Evolutionary conservation across 2,329 filamentous ascomycete genomes (phyloP).

Genomic region (Apiospora koreana): DNA sequence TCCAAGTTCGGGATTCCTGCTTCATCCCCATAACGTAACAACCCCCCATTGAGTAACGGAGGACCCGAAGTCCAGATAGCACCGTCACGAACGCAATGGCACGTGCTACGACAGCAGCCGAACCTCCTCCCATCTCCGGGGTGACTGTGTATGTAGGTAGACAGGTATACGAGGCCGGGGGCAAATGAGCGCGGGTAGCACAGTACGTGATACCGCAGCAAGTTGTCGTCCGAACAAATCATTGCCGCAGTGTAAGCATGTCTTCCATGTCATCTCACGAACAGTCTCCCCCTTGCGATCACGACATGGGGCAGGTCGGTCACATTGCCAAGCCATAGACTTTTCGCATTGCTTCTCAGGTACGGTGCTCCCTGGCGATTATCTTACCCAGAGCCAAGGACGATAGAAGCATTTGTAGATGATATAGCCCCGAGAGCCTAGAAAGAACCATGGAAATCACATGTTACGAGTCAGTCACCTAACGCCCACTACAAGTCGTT

Average conservation of each 20-base stretch:
- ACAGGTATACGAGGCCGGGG: too few relatives aligned
- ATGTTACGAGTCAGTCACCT: background rate
- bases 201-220: background rate
- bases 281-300: background rate
- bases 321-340: background rate
- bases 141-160: background rate
- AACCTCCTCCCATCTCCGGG: background rate
- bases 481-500: background rate
- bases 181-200: background rate
- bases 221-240: background rate
- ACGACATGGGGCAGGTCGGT: too few relatives aligned
- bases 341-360: background rate
- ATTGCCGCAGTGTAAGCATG: background rate
- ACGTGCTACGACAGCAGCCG: background rate
- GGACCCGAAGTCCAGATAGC: background rate
- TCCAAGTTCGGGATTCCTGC: background rate
- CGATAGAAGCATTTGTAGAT: background rate
- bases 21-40: background rate
- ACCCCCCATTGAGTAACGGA: background rate
- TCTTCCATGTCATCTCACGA: background rate
- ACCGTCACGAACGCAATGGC: background rate
- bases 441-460: background rate
- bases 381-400: background rate
- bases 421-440: background rate
- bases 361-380: background rate